Evolutionary conservation across 495 filamentous ascomycete genomes (phyloP).

Genomic region (Sporormia fimetaria): DNA sequence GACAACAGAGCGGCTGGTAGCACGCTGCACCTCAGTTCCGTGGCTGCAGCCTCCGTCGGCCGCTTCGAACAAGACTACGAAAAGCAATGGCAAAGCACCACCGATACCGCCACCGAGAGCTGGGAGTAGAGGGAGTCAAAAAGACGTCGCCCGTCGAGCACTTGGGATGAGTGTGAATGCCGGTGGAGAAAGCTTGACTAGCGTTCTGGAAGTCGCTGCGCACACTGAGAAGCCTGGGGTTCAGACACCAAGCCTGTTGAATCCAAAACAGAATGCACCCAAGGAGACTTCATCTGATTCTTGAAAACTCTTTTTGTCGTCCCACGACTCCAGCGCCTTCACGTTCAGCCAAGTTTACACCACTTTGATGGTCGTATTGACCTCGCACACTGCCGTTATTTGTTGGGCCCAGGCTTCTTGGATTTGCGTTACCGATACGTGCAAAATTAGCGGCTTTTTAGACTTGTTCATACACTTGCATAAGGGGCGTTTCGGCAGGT

Average conservation of each 20-base stretch:
- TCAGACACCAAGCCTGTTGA: constrained; percentile 62
- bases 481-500: too few relatives aligned
- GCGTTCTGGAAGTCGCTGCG: constrained; percentile 61
- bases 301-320: too few relatives aligned
- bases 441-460: too few relatives aligned
- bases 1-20: constrained; percentile 74
- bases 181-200: constrained; percentile 25
- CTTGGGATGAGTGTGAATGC: constrained; percentile 28
- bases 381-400: too few relatives aligned
- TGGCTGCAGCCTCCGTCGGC: constrained; percentile 48
- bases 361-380: too few relatives aligned
- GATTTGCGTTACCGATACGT: too few relatives aligned
- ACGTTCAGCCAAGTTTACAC: too few relatives aligned
- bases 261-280: too few relatives aligned
- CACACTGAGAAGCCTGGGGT: constrained; percentile 78
- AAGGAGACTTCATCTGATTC: too few relatives aligned
- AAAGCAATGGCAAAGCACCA: constrained; percentile 7
- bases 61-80: constrained; percentile 1
- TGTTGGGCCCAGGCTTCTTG: too few relatives aligned
- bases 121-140: constrained; percentile 13
- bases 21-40: constrained; percentile 66
- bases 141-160: constrained; percentile 23
- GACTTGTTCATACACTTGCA: too few relatives aligned
- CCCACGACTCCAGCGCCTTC: too few relatives aligned
- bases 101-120: constrained; percentile 12